Conservation (phyloP, 352 stramenopile genomes). For the Globisporangium nodosum region DNA sequence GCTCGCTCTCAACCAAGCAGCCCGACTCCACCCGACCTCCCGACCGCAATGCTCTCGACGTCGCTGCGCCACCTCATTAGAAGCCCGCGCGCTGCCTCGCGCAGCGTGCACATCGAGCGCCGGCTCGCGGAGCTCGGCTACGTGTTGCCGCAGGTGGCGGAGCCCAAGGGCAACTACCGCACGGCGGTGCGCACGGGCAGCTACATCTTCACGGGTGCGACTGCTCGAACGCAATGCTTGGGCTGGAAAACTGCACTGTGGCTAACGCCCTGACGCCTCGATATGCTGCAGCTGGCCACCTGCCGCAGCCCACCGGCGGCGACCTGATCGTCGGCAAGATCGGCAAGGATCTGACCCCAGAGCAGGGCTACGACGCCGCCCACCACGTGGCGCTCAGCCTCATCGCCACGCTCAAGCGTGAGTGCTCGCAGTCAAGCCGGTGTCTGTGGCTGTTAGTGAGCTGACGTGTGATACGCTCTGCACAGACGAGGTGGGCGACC, state of each 20-base stretch:
- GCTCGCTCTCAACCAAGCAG: background rate
- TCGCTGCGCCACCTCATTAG: conserved; percentile 21
- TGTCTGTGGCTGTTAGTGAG: background rate
- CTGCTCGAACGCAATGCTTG: conserved; percentile 36
- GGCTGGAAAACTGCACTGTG: background rate
- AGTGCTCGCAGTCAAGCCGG: background rate
- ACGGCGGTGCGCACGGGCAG: conserved; percentile 56
- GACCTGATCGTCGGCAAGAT: conserved; percentile 79
- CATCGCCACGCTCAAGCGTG: conserved; percentile 80
- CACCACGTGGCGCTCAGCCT: conserved; percentile 79
- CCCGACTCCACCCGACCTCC: no score
- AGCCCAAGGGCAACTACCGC: conserved; percentile 74
- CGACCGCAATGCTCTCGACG: conserved; percentile 21
- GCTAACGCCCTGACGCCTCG: background rate
- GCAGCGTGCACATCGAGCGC: conserved; percentile 68
- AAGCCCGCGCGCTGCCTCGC: conserved; percentile 16
- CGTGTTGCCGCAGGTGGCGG: conserved; percentile 47
- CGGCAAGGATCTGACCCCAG: conserved; percentile 66
- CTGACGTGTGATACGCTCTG: background rate
- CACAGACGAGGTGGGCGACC: conserved; percentile 63
- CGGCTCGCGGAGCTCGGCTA: conserved; percentile 69
- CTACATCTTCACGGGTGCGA: conserved; percentile 62
- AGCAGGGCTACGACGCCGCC: conserved; percentile 85
- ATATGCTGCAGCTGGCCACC: conserved; percentile 46
- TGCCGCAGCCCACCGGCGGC: conserved; percentile 38